Conservation (phyloP, 169 alveolate species). For the Besnoitia besnoiti region DNA sequence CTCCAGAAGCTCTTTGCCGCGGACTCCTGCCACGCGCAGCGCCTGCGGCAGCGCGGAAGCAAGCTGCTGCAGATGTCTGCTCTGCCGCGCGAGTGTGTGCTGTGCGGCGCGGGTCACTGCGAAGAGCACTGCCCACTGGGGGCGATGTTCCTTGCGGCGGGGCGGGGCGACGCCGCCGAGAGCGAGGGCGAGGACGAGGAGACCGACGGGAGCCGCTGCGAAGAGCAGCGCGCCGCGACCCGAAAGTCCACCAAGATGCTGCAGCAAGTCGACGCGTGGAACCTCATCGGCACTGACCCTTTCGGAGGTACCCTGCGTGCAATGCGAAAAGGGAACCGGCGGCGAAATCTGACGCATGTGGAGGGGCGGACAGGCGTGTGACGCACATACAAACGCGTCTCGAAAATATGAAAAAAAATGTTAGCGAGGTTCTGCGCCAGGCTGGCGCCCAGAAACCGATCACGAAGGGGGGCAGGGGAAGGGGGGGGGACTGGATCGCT, state of each 20-base stretch:
- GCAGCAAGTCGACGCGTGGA: constrained; percentile 13
- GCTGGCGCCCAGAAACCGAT: too few species aligned
- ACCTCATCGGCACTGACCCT: background rate
- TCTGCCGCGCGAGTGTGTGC: background rate
- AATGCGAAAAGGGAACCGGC: background rate
- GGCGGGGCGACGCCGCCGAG: background rate
- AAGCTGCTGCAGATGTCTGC: background rate
- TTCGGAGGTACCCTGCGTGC: background rate
- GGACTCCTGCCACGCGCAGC: background rate
- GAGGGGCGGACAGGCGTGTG: background rate
- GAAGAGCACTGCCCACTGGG: background rate
- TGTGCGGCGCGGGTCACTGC: background rate
- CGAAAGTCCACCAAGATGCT: background rate
- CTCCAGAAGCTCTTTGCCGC: background rate
- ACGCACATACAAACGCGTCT: too few species aligned
- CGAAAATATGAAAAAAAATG: too few species aligned
- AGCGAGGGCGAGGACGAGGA: background rate
- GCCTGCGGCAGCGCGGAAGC: constrained; percentile 11
- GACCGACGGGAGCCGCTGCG: background rate
- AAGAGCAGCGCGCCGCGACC: background rate
- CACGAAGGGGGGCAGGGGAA: too few species aligned
- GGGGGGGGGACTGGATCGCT: too few species aligned
- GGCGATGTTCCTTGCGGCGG: background rate
- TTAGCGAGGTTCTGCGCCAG: too few species aligned
- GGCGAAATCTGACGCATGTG: too few species aligned